phyloP scores from a whole-genome alignment of 768 basidiomycete genomes.

The Mycena kentingensis region DNA sequence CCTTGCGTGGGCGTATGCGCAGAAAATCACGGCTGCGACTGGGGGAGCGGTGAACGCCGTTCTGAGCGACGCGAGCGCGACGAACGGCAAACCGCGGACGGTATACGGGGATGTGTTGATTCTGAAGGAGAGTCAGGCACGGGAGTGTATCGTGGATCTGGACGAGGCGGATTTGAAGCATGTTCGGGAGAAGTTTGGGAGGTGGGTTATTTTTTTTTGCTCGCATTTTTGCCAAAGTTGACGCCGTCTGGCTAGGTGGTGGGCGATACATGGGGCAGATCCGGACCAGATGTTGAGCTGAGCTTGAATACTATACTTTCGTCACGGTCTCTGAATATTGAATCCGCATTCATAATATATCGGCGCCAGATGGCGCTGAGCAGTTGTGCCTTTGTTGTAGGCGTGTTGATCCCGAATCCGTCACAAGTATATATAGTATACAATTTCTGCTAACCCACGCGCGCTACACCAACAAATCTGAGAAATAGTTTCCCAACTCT shows the following conservation, averaged over 20 bases:
- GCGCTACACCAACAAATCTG: conserved; percentile 12
- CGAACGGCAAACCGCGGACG: not conserved
- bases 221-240: not conserved
- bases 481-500: conserved; percentile 15
- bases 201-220: not conserved
- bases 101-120: conserved; percentile 16
- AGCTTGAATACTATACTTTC: too few relatives aligned
- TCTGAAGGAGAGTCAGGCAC: conserved; percentile 9
- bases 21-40: conserved; percentile 8
- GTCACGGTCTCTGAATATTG: too few relatives aligned
- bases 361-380: too few relatives aligned
- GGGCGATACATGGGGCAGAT: conserved; percentile 13
- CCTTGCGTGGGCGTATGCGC: conserved; percentile 1
- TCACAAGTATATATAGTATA: too few relatives aligned
- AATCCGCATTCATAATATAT: too few relatives aligned
- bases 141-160: conserved; percentile 14
- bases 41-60: conserved; percentile 5
- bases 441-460: not conserved
- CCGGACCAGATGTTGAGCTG: conserved; percentile 10
- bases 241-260: conserved; percentile 7
- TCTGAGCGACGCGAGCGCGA: not conserved
- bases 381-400: too few relatives aligned
- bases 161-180: conserved; percentile 13
- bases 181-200: conserved; percentile 12
- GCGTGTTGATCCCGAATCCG: too few relatives aligned